Conservation (phyloP, 1,284 basidiomycete species). For the Trichosporon coremiiforme region DNA sequence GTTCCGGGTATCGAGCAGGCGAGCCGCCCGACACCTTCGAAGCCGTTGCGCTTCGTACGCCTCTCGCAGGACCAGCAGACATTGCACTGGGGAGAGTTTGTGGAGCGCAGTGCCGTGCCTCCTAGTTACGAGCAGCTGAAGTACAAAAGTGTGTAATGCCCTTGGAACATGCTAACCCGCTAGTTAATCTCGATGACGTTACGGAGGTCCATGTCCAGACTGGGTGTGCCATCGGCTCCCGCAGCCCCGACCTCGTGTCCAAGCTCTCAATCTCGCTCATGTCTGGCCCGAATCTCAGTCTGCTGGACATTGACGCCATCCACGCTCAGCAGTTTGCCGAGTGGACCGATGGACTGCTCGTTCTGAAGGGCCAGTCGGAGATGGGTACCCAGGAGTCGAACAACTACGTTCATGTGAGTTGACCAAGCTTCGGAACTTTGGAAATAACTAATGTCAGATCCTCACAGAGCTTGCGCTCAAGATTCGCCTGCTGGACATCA, state of each 20-base stretch:
- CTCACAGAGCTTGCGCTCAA: constrained; percentile 92
- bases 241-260: constrained; percentile 58
- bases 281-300: constrained; percentile 65
- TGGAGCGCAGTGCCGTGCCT: constrained; percentile 28
- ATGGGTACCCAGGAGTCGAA: constrained; percentile 76
- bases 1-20: constrained; percentile 37
- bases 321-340: constrained; percentile 85
- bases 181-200: constrained; percentile 73
- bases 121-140: constrained; percentile 43
- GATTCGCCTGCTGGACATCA: constrained; percentile 87
- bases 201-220: constrained; percentile 76
- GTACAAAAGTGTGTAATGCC: constrained; percentile 64
- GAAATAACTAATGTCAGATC: constrained; percentile 33
- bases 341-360: constrained; percentile 93
- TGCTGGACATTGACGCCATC: constrained; percentile 84
- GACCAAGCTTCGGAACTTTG: too few relatives aligned
- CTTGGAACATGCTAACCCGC: constrained; percentile 14
- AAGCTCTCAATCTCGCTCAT: constrained; percentile 78
- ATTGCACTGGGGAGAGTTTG: constrained; percentile 49
- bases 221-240: constrained; percentile 63
- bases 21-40: constrained; percentile 34
- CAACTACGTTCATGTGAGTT: constrained; percentile 65
- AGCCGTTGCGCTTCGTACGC: constrained; percentile 47
- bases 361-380: constrained; percentile 75
- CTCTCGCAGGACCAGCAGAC: constrained; percentile 47